Evolutionary conservation across 2,329 filamentous ascomycete species (phyloP).

Genomic region (Diaporthe velutina): DNA sequence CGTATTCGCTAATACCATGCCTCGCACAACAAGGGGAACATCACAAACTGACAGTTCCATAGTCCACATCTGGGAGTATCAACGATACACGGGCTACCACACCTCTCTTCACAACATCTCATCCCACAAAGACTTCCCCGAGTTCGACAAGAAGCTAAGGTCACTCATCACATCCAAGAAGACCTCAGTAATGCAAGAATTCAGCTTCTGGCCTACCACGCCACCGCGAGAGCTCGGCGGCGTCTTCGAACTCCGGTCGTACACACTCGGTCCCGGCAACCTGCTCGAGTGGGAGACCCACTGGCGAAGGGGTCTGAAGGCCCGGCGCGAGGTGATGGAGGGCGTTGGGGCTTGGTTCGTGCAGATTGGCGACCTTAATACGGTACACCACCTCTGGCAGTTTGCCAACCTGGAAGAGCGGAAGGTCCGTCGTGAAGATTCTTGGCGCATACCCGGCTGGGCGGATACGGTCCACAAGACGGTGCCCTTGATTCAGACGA

Average conservation of each 20-base stretch:
- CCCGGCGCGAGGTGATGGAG: conserved; percentile 96
- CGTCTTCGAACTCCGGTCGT: conserved; percentile 95
- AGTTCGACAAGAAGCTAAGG: conserved; percentile 88
- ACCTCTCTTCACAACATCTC: conserved; percentile 89
- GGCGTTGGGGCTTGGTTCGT: conserved; percentile 99
- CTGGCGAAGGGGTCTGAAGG: conserved; percentile 92
- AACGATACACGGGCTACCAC: conserved; percentile 96
- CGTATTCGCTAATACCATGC: conserved; percentile 43
- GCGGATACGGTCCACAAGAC: conserved; percentile 98
- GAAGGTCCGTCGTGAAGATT: conserved; percentile 90
- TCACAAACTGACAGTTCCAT: conserved; percentile 11
- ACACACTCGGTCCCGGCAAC: conserved; percentile 95
- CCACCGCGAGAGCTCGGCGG: conserved; percentile 90
- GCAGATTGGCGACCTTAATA: conserved; percentile 97
- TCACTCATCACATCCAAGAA: conserved; percentile 86
- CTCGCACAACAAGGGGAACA: not conserved
- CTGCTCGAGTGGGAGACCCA: conserved; percentile 99
- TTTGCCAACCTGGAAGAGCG: conserved; percentile 97
- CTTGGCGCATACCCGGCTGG: conserved; percentile 96
- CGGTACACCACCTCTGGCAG: conserved; percentile 98
- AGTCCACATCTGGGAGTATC: conserved; percentile 99
- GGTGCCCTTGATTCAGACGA: conserved; percentile 93
- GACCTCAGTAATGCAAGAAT: conserved; percentile 97
- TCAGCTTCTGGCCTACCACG: conserved; percentile 99
- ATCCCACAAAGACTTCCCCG: conserved; percentile 83